Conservation (phyloP, 139 green algal species). For the Trebouxia sp. region DNA sequence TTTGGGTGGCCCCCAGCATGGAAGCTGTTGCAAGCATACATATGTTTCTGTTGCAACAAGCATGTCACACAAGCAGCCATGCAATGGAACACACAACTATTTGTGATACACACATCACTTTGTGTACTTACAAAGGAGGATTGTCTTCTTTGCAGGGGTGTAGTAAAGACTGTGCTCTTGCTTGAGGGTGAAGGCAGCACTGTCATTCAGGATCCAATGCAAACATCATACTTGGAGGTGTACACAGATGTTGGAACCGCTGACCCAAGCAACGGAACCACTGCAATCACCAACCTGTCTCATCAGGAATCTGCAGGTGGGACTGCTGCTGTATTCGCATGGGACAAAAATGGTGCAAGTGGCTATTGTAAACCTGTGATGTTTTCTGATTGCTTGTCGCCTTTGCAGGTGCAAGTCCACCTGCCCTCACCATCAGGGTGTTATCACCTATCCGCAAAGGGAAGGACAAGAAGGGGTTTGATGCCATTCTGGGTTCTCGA, state of each 20-base stretch:
- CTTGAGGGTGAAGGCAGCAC: conserved; percentile 4
- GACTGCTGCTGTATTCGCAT: too few relatives aligned
- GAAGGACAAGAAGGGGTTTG: conserved; percentile 8
- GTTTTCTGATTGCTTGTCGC: background rate
- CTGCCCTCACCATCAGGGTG: conserved; percentile 3
- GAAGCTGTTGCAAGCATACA: background rate
- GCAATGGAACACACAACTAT: background rate
- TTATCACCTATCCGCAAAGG: conserved; percentile 1
- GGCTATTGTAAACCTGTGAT: background rate
- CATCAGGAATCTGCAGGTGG: background rate
- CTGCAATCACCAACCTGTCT: background rate
- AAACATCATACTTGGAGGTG: conserved; percentile 2
- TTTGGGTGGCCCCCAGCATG: background rate
- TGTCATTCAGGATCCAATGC: background rate
- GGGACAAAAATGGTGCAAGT: background rate
- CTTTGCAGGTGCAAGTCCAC: conserved; percentile 7
- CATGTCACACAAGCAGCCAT: background rate
- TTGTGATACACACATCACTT: background rate
- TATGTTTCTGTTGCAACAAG: background rate
- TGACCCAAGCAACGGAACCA: background rate
- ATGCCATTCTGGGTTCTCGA: conserved; percentile 1
- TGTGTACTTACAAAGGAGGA: background rate
- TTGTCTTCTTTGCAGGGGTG: background rate
- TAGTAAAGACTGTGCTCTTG: background rate
- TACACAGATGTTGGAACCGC: background rate